Percentiles rank a stretch among this genome's conserved stretches.
Conservation (phyloP, 371 early-diverging fungal genomes). For the Nosema bombycis region DNA sequence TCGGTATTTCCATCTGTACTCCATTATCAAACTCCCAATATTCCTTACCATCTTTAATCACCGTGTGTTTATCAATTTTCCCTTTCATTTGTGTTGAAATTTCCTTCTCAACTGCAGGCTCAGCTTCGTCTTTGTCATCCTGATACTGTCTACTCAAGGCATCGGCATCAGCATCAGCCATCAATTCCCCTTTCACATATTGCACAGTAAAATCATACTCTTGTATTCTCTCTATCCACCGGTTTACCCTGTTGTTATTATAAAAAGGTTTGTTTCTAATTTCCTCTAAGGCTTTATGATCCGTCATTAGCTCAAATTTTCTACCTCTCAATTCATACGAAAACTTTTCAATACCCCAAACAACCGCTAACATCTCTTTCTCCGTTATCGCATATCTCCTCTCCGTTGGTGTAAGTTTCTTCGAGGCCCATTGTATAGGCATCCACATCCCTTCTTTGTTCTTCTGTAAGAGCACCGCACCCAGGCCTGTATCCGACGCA, state of each 20-base stretch:
- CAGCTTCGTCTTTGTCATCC: slow-evolving; percentile 2
- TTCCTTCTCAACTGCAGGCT: not conserved
- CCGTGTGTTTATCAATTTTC: not conserved
- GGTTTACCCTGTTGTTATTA: slow-evolving; percentile 29
- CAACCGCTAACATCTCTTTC: slow-evolving; percentile 44
- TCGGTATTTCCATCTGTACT: slow-evolving; percentile 4
- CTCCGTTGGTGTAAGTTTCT: slow-evolving; percentile 41
- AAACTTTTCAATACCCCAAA: slow-evolving; percentile 43
- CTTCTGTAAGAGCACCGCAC: slow-evolving; percentile 45
- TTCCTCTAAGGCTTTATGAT: slow-evolving; percentile 51
- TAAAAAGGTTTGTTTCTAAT: slow-evolving; percentile 41
- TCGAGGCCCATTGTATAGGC: slow-evolving; percentile 31
- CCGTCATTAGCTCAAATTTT: slow-evolving; percentile 48
- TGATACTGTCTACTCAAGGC: slow-evolving; percentile 36
- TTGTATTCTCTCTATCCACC: slow-evolving; percentile 41
- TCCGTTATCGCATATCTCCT: slow-evolving; percentile 42
- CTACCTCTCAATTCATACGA: slow-evolving; percentile 44
- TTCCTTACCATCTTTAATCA: slow-evolving; percentile 8
- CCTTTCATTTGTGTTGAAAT: slow-evolving; percentile 2
- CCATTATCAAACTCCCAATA: slow-evolving; percentile 14
- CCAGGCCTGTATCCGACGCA: slow-evolving; percentile 42
- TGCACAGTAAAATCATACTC: slow-evolving; percentile 34
- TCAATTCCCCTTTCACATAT: slow-evolving; percentile 32
- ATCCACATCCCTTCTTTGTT: slow-evolving; percentile 8
- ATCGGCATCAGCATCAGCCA: slow-evolving; percentile 33